phyloP scores from a whole-genome alignment of 192 early-diverging fungal species.

The Rhizophagus clarus region DNA sequence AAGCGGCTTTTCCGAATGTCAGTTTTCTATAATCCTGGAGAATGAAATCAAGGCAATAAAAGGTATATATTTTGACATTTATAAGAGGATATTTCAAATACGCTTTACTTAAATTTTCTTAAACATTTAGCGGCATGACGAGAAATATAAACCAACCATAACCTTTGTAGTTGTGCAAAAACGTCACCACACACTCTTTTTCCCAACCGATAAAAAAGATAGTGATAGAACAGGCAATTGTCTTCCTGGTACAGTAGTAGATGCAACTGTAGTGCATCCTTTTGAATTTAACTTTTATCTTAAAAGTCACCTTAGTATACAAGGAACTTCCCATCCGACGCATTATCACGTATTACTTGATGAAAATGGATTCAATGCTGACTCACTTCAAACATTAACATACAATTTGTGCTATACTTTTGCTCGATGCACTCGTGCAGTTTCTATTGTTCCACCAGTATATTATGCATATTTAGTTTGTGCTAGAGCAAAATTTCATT shows the following conservation, averaged over 20 bases:
- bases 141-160: too few relatives aligned
- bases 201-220: background rate
- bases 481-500: background rate
- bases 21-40: conserved; percentile 71
- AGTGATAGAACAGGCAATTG: background rate
- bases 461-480: background rate
- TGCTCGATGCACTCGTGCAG: conserved; percentile 79
- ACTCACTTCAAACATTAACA: conserved; percentile 70
- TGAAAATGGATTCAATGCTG: background rate
- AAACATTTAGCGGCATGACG: background rate
- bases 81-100: too few relatives aligned
- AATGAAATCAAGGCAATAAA: conserved; percentile 71
- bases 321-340: background rate
- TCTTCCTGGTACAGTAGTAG: background rate
- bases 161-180: background rate
- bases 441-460: conserved; percentile 43
- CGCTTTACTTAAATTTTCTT: too few relatives aligned
- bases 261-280: background rate
- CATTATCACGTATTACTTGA: background rate
- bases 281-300: background rate
- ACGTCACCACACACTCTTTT: background rate
- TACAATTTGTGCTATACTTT: conserved; percentile 85
- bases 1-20: conserved; percentile 86
- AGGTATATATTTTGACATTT: conserved; percentile 1
- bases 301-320: background rate